Percentiles rank a stretch among this genome's conserved stretches.
phyloP scores from a whole-genome alignment of 73 alveolate species.

The Symbiodinium pilosum region DNA sequence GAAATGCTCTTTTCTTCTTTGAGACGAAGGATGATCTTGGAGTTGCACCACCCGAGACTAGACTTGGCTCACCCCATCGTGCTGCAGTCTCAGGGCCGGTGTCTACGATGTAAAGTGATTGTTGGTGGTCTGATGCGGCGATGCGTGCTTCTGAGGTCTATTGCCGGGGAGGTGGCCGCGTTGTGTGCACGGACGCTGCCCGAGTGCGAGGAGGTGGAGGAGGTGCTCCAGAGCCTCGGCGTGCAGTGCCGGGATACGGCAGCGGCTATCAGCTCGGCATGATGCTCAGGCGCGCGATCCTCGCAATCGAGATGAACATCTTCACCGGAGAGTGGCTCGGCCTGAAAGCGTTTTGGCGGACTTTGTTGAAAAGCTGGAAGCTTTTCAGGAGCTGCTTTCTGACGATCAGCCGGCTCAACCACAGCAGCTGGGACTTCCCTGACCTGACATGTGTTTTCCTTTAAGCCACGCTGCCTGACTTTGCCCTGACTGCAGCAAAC shows the following conservation, averaged over 20 bases:
- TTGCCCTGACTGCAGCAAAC: too few relatives aligned
- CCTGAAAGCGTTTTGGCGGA: background rate
- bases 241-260: background rate
- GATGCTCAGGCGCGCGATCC: conserved; percentile 52
- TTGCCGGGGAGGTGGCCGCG: conserved; percentile 53
- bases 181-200: conserved; percentile 41
- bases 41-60: conserved; percentile 69
- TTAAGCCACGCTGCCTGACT: too few relatives aligned
- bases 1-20: background rate
- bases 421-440: conserved; percentile 25
- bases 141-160: background rate
- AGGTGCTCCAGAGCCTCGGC: conserved; percentile 44
- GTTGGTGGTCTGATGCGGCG: background rate
- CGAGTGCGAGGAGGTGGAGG: conserved; percentile 44
- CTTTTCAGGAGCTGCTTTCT: conserved; percentile 57
- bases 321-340: conserved; percentile 55
- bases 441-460: too few relatives aligned
- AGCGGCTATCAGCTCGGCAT: background rate
- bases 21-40: conserved; percentile 57
- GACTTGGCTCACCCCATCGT: conserved; percentile 58
- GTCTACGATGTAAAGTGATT: too few relatives aligned
- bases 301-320: conserved; percentile 82
- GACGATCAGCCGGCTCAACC: conserved; percentile 71
- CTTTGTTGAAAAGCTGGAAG: background rate
- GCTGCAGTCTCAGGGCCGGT: background rate